Percentiles rank a stretch among this genome's conserved stretches.
These are phyloP conservation scores for Babesia ovata DNA, from an alignment of 169 alveolate species.

Conservation along the genomic window DNA sequence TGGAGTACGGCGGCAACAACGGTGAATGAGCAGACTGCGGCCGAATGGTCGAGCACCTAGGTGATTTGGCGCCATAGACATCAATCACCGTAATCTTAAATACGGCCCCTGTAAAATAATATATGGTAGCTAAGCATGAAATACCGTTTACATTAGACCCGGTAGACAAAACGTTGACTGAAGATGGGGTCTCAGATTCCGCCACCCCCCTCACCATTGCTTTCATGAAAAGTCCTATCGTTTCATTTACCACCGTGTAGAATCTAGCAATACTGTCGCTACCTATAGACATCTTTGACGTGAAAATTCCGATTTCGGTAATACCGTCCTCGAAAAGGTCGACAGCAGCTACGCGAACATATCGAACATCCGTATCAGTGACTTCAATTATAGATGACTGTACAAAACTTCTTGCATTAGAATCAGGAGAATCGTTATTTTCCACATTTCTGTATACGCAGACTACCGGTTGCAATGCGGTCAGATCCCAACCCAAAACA, in stretches of 20 bases:
- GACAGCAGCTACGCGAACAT: conserved; percentile 58
- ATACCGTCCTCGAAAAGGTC: conserved; percentile 66
- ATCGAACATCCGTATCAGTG: conserved; percentile 35
- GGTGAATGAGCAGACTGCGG: conserved; percentile 68
- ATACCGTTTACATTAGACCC: conserved; percentile 60
- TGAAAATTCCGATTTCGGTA: conserved; percentile 65
- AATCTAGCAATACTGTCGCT: conserved; percentile 50
- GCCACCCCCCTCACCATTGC: conserved; percentile 44
- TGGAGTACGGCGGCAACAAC: conserved; percentile 43
- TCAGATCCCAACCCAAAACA: conserved; percentile 4
- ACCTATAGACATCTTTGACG: conserved; percentile 34
- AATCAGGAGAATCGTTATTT: not conserved
- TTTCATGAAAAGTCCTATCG: conserved; percentile 62
- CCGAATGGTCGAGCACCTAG: conserved; percentile 57
- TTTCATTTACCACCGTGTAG: conserved; percentile 33
- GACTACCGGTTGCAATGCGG: conserved; percentile 15
- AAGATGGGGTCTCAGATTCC: conserved; percentile 35
- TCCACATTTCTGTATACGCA: conserved; percentile 31
- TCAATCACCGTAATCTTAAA: conserved; percentile 78
- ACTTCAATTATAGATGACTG: not conserved
- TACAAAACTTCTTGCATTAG: conserved; percentile 20
- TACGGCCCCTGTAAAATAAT: conserved; percentile 60
- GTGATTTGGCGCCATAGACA: conserved; percentile 72
- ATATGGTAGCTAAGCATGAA: not conserved
- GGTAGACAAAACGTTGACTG: conserved; percentile 30